These are phyloP conservation scores for Auriscalpium vulgare DNA, from an alignment of 768 basidiomycete species.

Conservation along the genomic window DNA sequence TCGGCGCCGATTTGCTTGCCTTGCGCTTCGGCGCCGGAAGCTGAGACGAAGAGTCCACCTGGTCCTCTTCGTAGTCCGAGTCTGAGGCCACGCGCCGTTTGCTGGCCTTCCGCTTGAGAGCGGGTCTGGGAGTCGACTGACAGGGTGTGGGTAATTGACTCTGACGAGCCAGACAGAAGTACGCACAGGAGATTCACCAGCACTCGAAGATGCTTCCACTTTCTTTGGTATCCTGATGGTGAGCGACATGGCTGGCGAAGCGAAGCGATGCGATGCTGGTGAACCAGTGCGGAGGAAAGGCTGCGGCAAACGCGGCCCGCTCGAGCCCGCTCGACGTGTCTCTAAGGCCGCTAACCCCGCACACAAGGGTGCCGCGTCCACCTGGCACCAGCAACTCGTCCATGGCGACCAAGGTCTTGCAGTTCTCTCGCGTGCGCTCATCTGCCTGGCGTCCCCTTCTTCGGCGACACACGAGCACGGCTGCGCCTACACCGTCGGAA, in stretches of 20 bases:
- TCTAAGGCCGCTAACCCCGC: too few species aligned
- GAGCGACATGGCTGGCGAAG: constrained; percentile 3
- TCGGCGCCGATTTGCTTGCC: neutral
- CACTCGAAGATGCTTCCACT: neutral
- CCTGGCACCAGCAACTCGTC: too few species aligned
- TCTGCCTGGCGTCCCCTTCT: neutral
- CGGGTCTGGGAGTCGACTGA: neutral
- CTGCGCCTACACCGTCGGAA: neutral
- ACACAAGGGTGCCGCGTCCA: too few species aligned
- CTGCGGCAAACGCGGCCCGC: too few species aligned
- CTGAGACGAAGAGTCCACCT: constrained; percentile 8
- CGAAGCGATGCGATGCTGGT: neutral
- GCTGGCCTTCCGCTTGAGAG: constrained; percentile 8
- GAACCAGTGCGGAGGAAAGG: neutral
- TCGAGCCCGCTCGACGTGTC: too few species aligned
- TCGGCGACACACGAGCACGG: neutral
- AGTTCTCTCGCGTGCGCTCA: neutral
- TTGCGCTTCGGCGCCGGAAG: neutral
- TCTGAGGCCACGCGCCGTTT: constrained; percentile 10
- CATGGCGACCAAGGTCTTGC: neutral
- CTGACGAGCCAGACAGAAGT: too few species aligned
- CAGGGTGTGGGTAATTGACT: too few species aligned
- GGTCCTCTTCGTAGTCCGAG: constrained; percentile 9
- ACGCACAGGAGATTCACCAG: too few species aligned
- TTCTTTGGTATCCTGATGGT: constrained; percentile 12